Evolutionary conservation across 2,329 filamentous ascomycete species (phyloP), one percentile per base, ranked within the genome.

Genomic region (Colletotrichum cereale): DNA sequence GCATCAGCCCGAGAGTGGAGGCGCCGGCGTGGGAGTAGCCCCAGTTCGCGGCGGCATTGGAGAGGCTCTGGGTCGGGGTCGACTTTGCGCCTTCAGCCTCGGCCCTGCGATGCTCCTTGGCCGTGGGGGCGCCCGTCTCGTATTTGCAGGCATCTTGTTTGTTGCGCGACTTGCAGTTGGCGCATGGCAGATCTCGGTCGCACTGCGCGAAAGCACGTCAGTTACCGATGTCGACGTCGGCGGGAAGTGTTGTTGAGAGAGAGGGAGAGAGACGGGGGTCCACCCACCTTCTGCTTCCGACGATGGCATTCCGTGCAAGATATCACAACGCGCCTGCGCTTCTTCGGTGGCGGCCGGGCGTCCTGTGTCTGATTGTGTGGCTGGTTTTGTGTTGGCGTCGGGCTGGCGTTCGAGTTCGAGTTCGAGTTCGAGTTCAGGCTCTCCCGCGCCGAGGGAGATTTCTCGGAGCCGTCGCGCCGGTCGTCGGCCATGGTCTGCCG

Each of bases 271-370:
- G 44, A 24, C 10, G 44, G 44, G 16, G 44, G n/a, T n/a, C 5
- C 31, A 65, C 29, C 53, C 66, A 65, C 87, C 84, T 89, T 89
- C 77, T 90, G 88, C 77, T 91, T 91, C 71, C 89, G 84, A 72
- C 89, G 83, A 78, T 91, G 89, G 74, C 89, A 91, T 77, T 91
- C 89, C 14, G 86, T 89, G 75, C 89, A 91, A 10, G 88, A 90
- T 68, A 91, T 89, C 55, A 91, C 88, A 52, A 89, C 83, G 48
- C 89, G 84, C 75, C 87, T 85, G 74, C 89, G 84, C 79, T 91
- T 91, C 67, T 87, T 84, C 5, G 85, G 84, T 24, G 85, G 84
- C 50, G 79, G 81, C 72, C 79, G 81, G 38, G 44, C 65, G 31
- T 69, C 69, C 55, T 68, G 58, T 21, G 58, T 52, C n/a, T 57